Evolutionary conservation across 2,329 filamentous ascomycete species (phyloP).

Genomic region (Neofusicoccum ribis): DNA sequence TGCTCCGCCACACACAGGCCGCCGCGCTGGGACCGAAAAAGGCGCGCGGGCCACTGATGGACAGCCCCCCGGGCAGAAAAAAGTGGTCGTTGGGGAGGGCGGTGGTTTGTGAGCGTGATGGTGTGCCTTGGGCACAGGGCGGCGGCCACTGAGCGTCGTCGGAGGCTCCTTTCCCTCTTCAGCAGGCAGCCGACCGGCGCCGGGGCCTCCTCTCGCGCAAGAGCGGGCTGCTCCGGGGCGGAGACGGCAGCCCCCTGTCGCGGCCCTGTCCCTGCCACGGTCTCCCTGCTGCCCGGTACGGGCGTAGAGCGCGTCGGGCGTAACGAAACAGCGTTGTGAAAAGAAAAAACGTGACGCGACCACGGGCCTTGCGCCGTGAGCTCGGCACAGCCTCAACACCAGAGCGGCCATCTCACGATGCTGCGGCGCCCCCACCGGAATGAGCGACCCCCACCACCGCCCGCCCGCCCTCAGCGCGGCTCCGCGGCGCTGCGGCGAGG

Average conservation of each 20-base stretch:
- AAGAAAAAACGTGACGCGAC: slow-evolving; percentile 2
- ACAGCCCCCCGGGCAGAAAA: background rate
- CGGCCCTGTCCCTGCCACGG: background rate
- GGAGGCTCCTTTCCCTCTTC: background rate
- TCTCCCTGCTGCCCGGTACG: slow-evolving; percentile 6
- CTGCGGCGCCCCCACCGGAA: background rate
- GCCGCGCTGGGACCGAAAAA: slow-evolving; percentile 2
- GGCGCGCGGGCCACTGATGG: slow-evolving; percentile 8
- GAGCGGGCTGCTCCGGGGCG: background rate
- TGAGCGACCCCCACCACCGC: slow-evolving; percentile 1
- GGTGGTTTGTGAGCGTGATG: background rate
- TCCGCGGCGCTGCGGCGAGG: background rate
- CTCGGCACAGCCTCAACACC: slow-evolving; percentile 12
- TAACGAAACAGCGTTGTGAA: background rate
- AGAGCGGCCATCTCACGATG: slow-evolving; percentile 9
- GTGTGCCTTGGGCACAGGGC: background rate
- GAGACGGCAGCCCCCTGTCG: background rate
- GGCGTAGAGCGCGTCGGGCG: background rate
- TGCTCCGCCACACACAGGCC: slow-evolving; percentile 15
- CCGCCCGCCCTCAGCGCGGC: background rate
- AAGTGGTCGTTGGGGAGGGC: slow-evolving; percentile 1
- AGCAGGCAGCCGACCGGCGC: slow-evolving; percentile 2
- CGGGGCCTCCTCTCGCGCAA: slow-evolving; percentile 2
- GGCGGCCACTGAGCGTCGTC: slow-evolving; percentile 10
- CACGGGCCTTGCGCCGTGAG: background rate